Base-by-base conservation (phyloP, 2,329 filamentous ascomycete genomes). In the Aspergillus aculeatinus region DNA sequence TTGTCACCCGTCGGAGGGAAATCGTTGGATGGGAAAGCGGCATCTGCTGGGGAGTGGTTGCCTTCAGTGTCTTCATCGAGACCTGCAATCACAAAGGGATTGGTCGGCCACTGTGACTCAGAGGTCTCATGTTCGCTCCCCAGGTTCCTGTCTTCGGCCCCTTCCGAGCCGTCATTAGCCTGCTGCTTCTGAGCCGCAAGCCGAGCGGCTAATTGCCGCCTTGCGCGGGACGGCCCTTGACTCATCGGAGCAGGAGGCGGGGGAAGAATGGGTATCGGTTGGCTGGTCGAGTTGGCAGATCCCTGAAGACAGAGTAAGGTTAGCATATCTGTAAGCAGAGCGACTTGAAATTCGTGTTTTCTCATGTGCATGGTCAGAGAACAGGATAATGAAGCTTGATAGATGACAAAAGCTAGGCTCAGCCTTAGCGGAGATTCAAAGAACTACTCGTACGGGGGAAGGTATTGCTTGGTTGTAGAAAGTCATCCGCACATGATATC, bases 191-290 rank as follows among this genome's bases (percentile, higher is more conserved):
- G 89, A 76, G 89, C 85, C 2, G 91, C 86, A 70, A 98, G 83
- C 12, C 93, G 87, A 12, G 91, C 90, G n/a, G 92, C 93, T n/a
- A 98, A 85, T 75, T 96, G 92, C 58, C 92, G 83, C 54, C 94
- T 87, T 7, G 94, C 94, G 55, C 94, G 87, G 7, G 92, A 96
- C 2, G 94, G 93, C 0, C 90, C 88, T 39, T 94, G 87, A 73
- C 94, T 95, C 70, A 96, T 81, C 12, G 92, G 91, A 33, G 90
- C 88, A 23, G 87, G 90, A n/a, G 89, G 89, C 1, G 78, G 77
- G 55, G 76, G 73, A 33, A 80, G 67, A 48, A 80, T 77, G 16
- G 74, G 80, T 64, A 76, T 78, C 54, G 73, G 78, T 59, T 78
- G 77, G 60, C 77, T 78, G 39, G 73, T 72, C 48, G 73, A 70